Evolutionary conservation across 192 early-diverging fungal genomes (phyloP), one percentile per base, ranked within the genome.

Genomic region (Coemansia sp.): DNA sequence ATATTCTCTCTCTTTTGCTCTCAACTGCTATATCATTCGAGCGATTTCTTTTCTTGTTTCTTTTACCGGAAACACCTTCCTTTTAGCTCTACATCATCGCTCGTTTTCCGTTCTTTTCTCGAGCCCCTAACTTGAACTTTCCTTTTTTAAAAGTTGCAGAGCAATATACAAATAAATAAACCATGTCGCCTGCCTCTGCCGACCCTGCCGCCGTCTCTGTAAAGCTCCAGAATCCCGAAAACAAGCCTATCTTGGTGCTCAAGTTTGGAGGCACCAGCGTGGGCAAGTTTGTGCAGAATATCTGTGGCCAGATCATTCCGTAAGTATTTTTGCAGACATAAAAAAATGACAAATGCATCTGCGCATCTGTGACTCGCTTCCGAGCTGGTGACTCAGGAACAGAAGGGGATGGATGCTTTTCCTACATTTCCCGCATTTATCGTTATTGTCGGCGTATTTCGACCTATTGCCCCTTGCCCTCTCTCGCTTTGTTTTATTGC

Each of bases 261-360:
- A 99, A 99, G 85, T 99, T 94, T 86, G 97, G 97, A 61, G 95
- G 97, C 27, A 99, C 97, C 30, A 90, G 87, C 61, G 91, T 99
- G 30, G 95, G 97, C 58, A 94, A 90, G 70, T 90, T 88, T 67
- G 61, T 90, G 13, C 84, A 90, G 27, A 85, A 75, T 55, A 90
- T 91, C 54, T 82, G 86, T 53, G 82, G 82, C 63, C 83, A 78
- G 63, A 94, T 98, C 65, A 86, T 97, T 54, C 90, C 87, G 93
- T 94, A 85, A 80, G 88, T 84, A 35, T 16, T 18, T 28, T 2
- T 32, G 30, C 24, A 6, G 25, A 53, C 22, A 28, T 20, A 22
- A 25, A 30, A 47, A 46, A 29, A 29, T 50, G 6, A 20, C 25
- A 19, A 16, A 5, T 54, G 8, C 30, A 32, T 32, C 8, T 32